These are phyloP conservation scores for Colletotrichum salicis DNA, from an alignment of 2,329 filamentous ascomycete genomes.

Conservation along the genomic window DNA sequence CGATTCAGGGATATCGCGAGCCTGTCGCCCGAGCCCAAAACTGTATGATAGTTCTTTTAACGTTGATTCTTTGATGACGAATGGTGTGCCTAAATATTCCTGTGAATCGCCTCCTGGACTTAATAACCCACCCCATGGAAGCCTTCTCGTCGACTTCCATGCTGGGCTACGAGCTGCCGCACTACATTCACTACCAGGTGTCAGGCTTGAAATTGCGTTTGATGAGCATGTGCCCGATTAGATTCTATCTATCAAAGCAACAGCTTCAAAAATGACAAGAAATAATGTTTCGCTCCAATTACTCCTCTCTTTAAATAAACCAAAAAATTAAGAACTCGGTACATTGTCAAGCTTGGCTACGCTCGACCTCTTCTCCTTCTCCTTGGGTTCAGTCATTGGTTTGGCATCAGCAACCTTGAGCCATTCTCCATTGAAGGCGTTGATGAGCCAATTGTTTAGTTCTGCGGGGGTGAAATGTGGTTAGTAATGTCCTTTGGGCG, in stretches of 20 bases:
- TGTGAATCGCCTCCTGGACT: not conserved
- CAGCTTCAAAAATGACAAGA: not conserved
- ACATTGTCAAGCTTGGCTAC: not conserved
- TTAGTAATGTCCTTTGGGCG: not conserved
- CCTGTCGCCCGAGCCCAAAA: conserved; percentile 24
- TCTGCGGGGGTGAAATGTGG: conserved; percentile 57
- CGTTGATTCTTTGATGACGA: conserved; percentile 23
- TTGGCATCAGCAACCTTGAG: conserved; percentile 66
- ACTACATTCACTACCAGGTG: not conserved
- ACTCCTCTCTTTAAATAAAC: not conserved
- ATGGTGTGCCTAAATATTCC: not conserved
- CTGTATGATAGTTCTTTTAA: conserved; percentile 33
- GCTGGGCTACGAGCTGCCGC: no score
- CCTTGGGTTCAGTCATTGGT: conserved; percentile 49
- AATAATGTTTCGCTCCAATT: not conserved
- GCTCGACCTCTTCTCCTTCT: conserved; percentile 14
- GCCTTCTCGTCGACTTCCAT: no score
- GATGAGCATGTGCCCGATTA: not conserved
- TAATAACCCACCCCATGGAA: no score
- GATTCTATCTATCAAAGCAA: not conserved
- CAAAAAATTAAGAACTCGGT: not conserved
- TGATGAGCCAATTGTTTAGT: conserved; percentile 89
- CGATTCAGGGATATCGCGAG: conserved; percentile 27
- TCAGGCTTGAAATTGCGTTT: not conserved
- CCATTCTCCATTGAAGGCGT: conserved; percentile 98